Evolutionary conservation across 441 rosid species (phyloP).

Genomic region (Viola pubescens): DNA sequence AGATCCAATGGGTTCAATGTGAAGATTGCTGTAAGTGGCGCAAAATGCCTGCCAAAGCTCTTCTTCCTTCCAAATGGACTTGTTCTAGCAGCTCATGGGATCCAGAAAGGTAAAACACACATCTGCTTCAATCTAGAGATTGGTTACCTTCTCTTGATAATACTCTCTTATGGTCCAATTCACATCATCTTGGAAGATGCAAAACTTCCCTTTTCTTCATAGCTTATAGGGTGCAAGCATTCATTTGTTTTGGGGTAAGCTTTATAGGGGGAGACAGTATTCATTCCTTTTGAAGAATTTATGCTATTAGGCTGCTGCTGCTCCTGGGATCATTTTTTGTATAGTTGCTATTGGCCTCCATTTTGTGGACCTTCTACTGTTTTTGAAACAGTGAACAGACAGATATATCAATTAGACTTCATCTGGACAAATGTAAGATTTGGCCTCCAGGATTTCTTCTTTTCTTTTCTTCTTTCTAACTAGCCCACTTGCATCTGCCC

Average conservation of each 20-base stretch:
- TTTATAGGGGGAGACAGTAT: not conserved
- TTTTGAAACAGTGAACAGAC: not conserved
- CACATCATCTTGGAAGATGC: not conserved
- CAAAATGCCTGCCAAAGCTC: conserved; percentile 50
- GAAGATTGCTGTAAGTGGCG: conserved; percentile 83
- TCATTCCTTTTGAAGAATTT: not conserved
- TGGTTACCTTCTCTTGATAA: not conserved
- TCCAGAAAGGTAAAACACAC: conserved; percentile 47
- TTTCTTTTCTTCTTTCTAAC: not conserved
- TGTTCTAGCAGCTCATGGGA: conserved; percentile 63
- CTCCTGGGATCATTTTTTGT: not conserved
- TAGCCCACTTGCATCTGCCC: conserved; percentile 13
- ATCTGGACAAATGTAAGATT: conserved; percentile 4
- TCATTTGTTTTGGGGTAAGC: not conserved
- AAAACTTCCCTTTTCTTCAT: not conserved
- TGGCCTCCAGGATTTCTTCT: not conserved
- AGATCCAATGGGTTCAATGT: conserved; percentile 71
- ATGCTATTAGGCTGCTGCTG: not conserved
- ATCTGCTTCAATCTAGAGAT: not conserved
- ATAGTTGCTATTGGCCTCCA: conserved; percentile 1
- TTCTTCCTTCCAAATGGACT: conserved; percentile 69
- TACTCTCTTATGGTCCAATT: not conserved
- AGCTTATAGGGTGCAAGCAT: not conserved
- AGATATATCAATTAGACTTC: not conserved
- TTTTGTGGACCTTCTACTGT: not conserved